Evolutionary conservation across 805 yeast species (phyloP).

Genomic region (Candida glaebosa): DNA sequence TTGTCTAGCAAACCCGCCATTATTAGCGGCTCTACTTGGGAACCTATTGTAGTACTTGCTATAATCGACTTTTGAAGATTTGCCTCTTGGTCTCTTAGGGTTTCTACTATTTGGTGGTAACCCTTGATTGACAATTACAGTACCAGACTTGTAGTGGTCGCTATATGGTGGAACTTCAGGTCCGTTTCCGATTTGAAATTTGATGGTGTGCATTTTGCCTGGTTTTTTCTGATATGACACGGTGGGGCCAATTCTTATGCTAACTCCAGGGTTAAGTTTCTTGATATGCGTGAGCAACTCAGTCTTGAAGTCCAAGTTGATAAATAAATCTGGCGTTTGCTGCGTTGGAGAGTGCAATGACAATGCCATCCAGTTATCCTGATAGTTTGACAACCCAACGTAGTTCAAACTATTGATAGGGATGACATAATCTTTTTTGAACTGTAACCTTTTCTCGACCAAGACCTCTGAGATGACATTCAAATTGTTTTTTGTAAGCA

Average conservation of each 20-base stretch:
- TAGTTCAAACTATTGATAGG: conserved; percentile 57
- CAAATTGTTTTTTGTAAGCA: conserved; percentile 61
- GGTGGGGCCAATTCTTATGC: conserved; percentile 64
- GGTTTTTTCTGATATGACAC: conserved; percentile 89
- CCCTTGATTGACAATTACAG: conserved; percentile 78
- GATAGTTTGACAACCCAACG: conserved; percentile 67
- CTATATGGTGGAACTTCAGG: conserved; percentile 57
- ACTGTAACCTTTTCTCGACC: conserved; percentile 52
- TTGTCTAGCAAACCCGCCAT: conserved; percentile 14
- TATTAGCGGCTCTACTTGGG: conserved; percentile 2
- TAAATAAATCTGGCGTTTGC: conserved; percentile 68
- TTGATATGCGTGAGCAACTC: conserved; percentile 78
- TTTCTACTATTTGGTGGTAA: conserved; percentile 69
- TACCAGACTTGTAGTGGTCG: conserved; percentile 84
- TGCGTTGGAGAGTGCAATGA: conserved; percentile 47
- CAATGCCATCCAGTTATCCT: conserved; percentile 91
- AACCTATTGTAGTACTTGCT: conserved; percentile 38
- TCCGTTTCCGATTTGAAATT: conserved; percentile 55
- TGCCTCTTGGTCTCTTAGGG: conserved; percentile 71
- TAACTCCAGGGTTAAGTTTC: conserved; percentile 53
- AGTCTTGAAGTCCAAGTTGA: conserved; percentile 83
- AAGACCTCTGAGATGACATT: conserved; percentile 73
- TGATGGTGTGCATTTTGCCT: conserved; percentile 74
- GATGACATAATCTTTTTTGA: conserved; percentile 61
- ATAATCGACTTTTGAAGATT: conserved; percentile 35